Conservation (phyloP, 768 basidiomycete species). For the Serendipita sp. region DNA sequence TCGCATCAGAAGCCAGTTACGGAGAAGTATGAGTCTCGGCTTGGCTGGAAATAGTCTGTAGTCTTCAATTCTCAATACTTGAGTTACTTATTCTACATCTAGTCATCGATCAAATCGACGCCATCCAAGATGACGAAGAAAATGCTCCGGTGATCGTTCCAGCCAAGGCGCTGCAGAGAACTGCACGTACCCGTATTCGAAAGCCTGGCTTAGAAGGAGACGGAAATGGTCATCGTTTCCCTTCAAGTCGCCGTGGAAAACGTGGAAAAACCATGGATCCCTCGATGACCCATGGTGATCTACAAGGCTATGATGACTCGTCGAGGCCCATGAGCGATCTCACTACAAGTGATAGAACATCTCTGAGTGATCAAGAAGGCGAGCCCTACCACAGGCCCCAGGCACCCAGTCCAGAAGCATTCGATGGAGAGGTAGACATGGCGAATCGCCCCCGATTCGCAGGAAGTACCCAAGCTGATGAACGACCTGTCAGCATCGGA, state of each 20-base stretch:
- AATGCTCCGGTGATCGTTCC: slow-evolving; percentile 77
- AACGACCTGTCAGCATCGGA: slow-evolving; percentile 62
- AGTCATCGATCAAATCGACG: slow-evolving; percentile 56
- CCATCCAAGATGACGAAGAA: slow-evolving; percentile 57
- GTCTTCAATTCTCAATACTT: slow-evolving; percentile 12
- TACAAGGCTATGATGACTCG: not conserved
- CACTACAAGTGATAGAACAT: not conserved
- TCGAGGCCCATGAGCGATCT: not conserved
- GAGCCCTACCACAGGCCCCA: slow-evolving; percentile 22
- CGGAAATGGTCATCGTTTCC: slow-evolving; percentile 72
- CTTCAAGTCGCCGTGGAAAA: slow-evolving; percentile 28
- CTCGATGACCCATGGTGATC: slow-evolving; percentile 5
- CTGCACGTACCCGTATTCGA: slow-evolving; percentile 89
- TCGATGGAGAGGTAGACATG: slow-evolving; percentile 27
- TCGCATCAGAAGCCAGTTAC: slow-evolving; percentile 58
- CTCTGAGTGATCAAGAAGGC: slow-evolving; percentile 47
- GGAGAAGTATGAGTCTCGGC: slow-evolving; percentile 65
- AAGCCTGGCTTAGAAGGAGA: slow-evolving; percentile 64
- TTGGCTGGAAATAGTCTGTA: slow-evolving; percentile 3
- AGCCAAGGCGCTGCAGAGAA: slow-evolving; percentile 56
- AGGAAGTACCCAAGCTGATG: slow-evolving; percentile 7
- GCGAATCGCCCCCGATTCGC: not conserved
- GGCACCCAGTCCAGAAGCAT: slow-evolving; percentile 27
- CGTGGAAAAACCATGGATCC: slow-evolving; percentile 8
- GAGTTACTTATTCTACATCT: slow-evolving; percentile 8